Evolutionary conservation across 176 grass and related monocot species (phyloP).

Genomic region (Paspalum notatum): DNA sequence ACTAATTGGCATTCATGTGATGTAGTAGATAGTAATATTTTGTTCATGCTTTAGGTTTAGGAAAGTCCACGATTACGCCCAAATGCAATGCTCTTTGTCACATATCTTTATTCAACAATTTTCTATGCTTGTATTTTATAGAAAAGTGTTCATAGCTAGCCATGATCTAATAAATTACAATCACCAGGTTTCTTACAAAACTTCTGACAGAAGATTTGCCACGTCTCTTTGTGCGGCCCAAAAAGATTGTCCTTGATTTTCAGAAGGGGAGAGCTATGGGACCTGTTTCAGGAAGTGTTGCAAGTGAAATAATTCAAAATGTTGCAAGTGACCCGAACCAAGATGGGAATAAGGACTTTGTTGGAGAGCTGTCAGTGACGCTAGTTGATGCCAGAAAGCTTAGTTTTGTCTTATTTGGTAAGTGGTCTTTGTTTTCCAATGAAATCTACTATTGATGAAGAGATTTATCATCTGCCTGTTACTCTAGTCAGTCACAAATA

Average conservation of each 20-base stretch:
- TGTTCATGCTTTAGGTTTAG: neutral
- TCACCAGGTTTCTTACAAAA: conserved; percentile 87
- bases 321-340: conserved; percentile 61
- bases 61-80: neutral
- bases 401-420: conserved; percentile 90
- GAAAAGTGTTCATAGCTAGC: neutral
- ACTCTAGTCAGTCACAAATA: neutral
- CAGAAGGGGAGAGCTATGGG: conserved; percentile 82
- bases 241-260: conserved; percentile 99
- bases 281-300: conserved; percentile 61
- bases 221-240: conserved; percentile 91
- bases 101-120: neutral
- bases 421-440: conserved; percentile 17
- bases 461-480: conserved; percentile 24
- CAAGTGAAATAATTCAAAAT: conserved; percentile 66
- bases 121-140: conserved; percentile 17
- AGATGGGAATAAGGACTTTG: conserved; percentile 91
- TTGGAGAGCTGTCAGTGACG: conserved; percentile 91
- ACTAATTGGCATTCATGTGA: neutral
- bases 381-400: conserved; percentile 96
- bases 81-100: neutral
- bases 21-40: neutral
- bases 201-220: conserved; percentile 95
- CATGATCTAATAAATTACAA: conserved; percentile 28
- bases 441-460: conserved; percentile 10